Conservation (phyloP, 2,329 filamentous ascomycete genomes). For the Fusarium papillatum region DNA sequence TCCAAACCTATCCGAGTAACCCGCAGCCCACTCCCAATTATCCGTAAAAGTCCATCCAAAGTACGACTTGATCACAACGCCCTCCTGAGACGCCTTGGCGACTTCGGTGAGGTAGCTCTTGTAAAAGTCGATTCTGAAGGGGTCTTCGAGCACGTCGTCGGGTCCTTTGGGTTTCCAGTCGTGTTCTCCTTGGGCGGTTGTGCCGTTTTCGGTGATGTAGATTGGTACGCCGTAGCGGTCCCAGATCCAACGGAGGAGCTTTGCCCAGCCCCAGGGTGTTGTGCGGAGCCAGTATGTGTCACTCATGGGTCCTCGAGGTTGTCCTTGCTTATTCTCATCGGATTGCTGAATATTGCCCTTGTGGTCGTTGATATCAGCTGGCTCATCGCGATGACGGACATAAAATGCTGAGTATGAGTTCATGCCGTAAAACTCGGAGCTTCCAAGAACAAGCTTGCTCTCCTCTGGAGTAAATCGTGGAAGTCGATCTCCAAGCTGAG, state of each 20-base stretch:
- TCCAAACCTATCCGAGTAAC: slow-evolving; percentile 55
- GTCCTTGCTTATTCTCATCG: slow-evolving; percentile 50
- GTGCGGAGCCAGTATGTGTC: slow-evolving; percentile 56
- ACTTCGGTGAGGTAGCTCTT: slow-evolving; percentile 53
- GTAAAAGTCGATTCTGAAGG: slow-evolving; percentile 54
- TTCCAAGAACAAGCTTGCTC: slow-evolving; percentile 52
- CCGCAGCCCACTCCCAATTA: slow-evolving; percentile 61
- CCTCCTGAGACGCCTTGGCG: slow-evolving; percentile 52
- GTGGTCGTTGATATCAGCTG: slow-evolving; percentile 54
- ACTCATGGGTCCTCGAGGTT: slow-evolving; percentile 50
- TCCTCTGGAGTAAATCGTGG: slow-evolving; percentile 55
- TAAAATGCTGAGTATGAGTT: slow-evolving; percentile 59
- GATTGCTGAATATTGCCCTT: slow-evolving; percentile 54
- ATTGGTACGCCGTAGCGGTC: slow-evolving; percentile 55
- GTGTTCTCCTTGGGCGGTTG: slow-evolving; percentile 55
- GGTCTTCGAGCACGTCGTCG: slow-evolving; percentile 53
- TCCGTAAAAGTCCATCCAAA: slow-evolving; percentile 58
- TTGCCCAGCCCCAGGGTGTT: slow-evolving; percentile 53
- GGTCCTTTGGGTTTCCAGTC: slow-evolving; percentile 46
- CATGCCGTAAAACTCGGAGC: slow-evolving; percentile 57
- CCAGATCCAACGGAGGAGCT: slow-evolving; percentile 57
- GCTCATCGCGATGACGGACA: slow-evolving; percentile 50
- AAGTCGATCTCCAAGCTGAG: slow-evolving; percentile 53
- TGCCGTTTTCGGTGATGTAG: slow-evolving; percentile 59
- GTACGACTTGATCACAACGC: slow-evolving; percentile 54